Base-by-base conservation (phyloP, 2,329 filamentous ascomycete genomes). In the Dactylellina cionopaga region DNA sequence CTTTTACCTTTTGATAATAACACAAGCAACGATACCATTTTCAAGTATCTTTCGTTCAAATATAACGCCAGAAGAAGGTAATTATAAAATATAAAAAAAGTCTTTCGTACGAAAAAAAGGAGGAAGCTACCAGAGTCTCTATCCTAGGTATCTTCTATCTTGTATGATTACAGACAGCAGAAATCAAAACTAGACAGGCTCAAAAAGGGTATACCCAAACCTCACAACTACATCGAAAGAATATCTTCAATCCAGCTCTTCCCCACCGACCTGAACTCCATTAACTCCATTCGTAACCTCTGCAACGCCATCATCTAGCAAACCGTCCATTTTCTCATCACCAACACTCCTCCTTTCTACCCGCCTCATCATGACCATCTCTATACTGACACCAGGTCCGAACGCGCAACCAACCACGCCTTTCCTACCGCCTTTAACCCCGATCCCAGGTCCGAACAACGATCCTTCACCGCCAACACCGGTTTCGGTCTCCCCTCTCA, bases 321-420 rank as follows among this genome's bases (percentile, higher is more conserved):
- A 7, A 31, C 43, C 56, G 51, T 55, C 51, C 27, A 55, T 11
- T 55, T 25, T 41, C 6, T 6, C 29, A 49, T 19, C 31, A 25
- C 22, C 15, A 17, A 22, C 24, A 19, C 13, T 10, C 1, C n/a
- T 22, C 11, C 37, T 11, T 4, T 55, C 22, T 15, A 71, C 81
- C 41, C 86, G 81, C 80, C 84, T 88, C 76, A 91, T 79, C 80
- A 90, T 83, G 77, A 86, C 88, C 85, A 89, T 89, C 80, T 91
- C 89, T 27, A 90, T 84, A 3, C 85, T 79, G 74, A 91, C 87
- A 0, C 89, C 89, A 0, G 89, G 89, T 0, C 89, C 89, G 77
- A 91, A 91, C 1, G 88, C 89, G 74, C 87, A 89, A 1, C 86
- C 88, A 1, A 90, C 84, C 3, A 91, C 83, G 65, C 87, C 85